Conservation (phyloP, 2,329 filamentous ascomycete species). For the Byssochlamys sp. region DNA sequence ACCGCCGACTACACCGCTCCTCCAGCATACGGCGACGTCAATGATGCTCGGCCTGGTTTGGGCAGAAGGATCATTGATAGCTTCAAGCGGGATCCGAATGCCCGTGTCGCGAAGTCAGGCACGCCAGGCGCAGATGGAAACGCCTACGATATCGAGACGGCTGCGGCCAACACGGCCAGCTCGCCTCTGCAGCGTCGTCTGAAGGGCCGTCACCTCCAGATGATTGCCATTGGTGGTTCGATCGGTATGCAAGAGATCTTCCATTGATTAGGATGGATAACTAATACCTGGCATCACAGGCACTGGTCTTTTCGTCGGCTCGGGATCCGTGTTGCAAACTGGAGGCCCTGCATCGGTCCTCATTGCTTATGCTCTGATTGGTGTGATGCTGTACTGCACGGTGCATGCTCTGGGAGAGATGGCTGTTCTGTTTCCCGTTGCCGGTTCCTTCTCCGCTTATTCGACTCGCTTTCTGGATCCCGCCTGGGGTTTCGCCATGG, state of each 20-base stretch:
- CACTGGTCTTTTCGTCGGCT: constrained; percentile 79
- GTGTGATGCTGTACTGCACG: constrained; percentile 81
- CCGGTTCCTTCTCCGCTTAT: constrained; percentile 84
- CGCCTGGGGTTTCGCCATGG: constrained; percentile 91
- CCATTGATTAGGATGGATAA: not conserved
- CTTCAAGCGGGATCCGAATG: constrained; percentile 39
- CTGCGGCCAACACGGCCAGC: constrained; percentile 55
- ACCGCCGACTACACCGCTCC: constrained; percentile 16
- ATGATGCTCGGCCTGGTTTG: constrained; percentile 13
- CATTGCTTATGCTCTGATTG: constrained; percentile 69
- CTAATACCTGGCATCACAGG: constrained; percentile 38
- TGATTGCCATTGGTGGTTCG: constrained; percentile 92
- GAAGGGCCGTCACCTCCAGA: constrained; percentile 80
- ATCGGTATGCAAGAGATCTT: constrained; percentile 51
- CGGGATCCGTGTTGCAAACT: constrained; percentile 57
- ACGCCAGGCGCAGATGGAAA: constrained; percentile 43
- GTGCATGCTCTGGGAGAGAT: constrained; percentile 87
- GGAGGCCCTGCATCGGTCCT: constrained; percentile 72
- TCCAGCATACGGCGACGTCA: constrained; percentile 23
- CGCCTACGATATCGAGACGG: constrained; percentile 54
- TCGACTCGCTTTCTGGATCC: constrained; percentile 87
- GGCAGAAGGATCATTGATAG: constrained; percentile 29
- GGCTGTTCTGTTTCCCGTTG: constrained; percentile 79
- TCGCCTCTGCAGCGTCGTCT: constrained; percentile 66
- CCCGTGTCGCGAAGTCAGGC: constrained; percentile 22